Percentiles rank a stretch among this genome's conserved stretches.
phyloP scores from a whole-genome alignment of 164 flowering plant genomes.

The Sedum album region DNA sequence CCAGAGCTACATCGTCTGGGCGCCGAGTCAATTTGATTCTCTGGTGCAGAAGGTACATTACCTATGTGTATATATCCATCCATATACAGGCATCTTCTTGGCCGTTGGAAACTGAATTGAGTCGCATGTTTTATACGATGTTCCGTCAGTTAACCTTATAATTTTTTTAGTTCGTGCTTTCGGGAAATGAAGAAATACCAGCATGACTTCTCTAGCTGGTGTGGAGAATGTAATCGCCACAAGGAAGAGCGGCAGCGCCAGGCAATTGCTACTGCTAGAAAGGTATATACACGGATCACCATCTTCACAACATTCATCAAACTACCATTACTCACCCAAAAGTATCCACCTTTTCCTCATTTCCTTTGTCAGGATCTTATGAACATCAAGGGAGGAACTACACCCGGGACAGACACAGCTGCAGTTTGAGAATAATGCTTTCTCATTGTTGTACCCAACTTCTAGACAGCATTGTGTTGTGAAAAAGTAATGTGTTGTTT shows the following conservation, averaged over 20 bases:
- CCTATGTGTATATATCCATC: neutral
- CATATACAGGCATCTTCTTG: neutral
- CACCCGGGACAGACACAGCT: neutral
- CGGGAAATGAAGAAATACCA: constrained; percentile 82
- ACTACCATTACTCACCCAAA: neutral
- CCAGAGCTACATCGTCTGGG: constrained; percentile 79
- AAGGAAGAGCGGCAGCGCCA: constrained; percentile 61
- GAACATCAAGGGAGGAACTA: neutral
- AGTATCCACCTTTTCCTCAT: neutral
- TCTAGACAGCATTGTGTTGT: neutral
- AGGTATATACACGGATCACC: constrained; percentile 28
- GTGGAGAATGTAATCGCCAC: constrained; percentile 82
- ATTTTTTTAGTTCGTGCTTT: constrained; percentile 53
- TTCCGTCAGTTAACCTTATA: neutral
- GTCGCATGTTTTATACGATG: neutral
- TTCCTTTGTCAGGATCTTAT: neutral
- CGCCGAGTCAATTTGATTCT: constrained; percentile 69
- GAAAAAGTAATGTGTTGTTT: neutral
- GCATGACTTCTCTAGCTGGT: constrained; percentile 81
- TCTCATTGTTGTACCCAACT: neutral
- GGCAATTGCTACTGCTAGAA: constrained; percentile 52
- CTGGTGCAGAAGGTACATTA: constrained; percentile 90
- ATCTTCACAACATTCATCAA: neutral
- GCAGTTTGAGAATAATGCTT: neutral
- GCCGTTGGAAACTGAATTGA: neutral